Evolutionary conservation across 148 eudicot genomes (phyloP).

Genomic region (Pouteria glomerata): DNA sequence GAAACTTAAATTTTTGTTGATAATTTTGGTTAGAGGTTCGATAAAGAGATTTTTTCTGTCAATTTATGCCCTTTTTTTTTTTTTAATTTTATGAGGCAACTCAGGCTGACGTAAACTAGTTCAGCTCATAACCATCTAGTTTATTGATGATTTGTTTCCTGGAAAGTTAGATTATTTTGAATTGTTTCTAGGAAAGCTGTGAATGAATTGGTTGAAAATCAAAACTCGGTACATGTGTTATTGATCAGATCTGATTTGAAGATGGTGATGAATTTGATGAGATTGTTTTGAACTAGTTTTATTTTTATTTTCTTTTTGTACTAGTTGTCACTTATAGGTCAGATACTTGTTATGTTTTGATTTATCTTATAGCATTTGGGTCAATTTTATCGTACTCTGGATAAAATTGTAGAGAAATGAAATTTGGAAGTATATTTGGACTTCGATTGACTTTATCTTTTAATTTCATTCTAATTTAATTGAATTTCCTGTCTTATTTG

Average conservation of each 20-base stretch:
- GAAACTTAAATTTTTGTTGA: background rate
- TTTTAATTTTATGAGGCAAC: too few species aligned
- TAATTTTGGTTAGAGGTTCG: background rate
- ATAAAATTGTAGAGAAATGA: background rate
- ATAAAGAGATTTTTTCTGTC: background rate
- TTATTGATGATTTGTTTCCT: too few species aligned
- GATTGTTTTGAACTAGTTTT: background rate
- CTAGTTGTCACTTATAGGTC: background rate
- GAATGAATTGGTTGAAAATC: too few species aligned
- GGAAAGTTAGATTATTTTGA: too few species aligned
- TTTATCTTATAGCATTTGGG: background rate
- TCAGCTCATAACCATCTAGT: too few species aligned
- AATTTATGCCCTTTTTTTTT: background rate
- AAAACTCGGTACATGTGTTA: too few species aligned
- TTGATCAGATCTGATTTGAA: slow-evolving; percentile 4
- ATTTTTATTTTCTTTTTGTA: background rate
- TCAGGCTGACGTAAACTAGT: too few species aligned
- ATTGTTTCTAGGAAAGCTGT: too few species aligned
- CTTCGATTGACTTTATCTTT: background rate
- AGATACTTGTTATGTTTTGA: background rate
- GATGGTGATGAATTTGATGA: background rate
- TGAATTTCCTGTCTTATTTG: too few species aligned
- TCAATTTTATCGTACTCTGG: background rate
- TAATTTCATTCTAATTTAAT: background rate
- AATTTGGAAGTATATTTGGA: background rate